Evolutionary conservation across 805 yeast genomes (phyloP).

Genomic region (Metschnikowia gelsemii): DNA sequence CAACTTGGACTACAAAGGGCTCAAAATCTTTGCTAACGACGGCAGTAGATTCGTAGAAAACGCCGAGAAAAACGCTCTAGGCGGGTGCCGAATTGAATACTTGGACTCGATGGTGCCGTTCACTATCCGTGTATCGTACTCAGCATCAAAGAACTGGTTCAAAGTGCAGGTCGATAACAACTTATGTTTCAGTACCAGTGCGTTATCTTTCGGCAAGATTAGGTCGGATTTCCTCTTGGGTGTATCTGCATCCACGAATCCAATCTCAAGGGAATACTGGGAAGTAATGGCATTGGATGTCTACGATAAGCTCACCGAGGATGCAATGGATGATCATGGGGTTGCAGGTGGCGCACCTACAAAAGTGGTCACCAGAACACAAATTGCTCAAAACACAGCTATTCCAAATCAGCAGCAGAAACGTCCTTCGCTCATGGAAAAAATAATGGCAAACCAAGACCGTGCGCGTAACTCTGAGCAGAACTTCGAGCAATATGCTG

Average conservation of each 20-base stretch:
- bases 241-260: slow-evolving; percentile 42
- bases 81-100: slow-evolving; percentile 56
- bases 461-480: slow-evolving; percentile 7
- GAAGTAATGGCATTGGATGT: slow-evolving; percentile 62
- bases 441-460: slow-evolving; percentile 27
- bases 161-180: slow-evolving; percentile 73
- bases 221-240: slow-evolving; percentile 48
- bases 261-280: slow-evolving; percentile 50
- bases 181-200: slow-evolving; percentile 64
- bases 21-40: slow-evolving; percentile 62
- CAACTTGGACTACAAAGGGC: slow-evolving; percentile 46
- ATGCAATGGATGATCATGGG: slow-evolving; percentile 59
- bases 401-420: slow-evolving; percentile 21
- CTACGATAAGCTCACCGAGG: slow-evolving; percentile 52
- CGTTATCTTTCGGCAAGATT: slow-evolving; percentile 44
- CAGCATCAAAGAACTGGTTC: slow-evolving; percentile 42
- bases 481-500: too few species aligned
- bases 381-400: slow-evolving; percentile 2
- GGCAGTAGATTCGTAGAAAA: slow-evolving; percentile 42
- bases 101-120: slow-evolving; percentile 71
- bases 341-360: slow-evolving; percentile 41
- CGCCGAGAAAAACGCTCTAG: slow-evolving; percentile 40
- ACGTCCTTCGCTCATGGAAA: slow-evolving; percentile 41
- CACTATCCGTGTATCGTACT: slow-evolving; percentile 64
- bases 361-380: slow-evolving; percentile 28